A percentile compares a stretch with the other conserved stretches of the same genome.
Conservation (phyloP, 306 rosid genomes). For the Phaseolus lunatus region DNA sequence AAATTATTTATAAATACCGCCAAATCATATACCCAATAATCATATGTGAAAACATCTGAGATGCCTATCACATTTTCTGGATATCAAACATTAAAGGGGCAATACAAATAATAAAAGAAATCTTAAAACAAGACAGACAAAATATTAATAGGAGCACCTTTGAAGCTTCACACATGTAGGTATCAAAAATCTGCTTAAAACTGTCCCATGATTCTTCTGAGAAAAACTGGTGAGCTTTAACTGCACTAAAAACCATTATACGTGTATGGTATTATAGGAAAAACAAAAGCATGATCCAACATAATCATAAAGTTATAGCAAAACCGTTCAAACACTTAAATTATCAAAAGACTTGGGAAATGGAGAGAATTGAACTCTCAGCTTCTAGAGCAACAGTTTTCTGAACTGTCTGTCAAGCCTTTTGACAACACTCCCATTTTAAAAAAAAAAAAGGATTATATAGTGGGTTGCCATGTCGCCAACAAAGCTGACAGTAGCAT, state of each 20-base stretch:
- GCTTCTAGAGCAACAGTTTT: constrained; percentile 94
- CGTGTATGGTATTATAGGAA: constrained; percentile 54
- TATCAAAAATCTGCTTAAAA: constrained; percentile 82
- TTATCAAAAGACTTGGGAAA: constrained; percentile 74
- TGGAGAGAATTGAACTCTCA: constrained; percentile 99
- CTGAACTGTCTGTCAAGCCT: constrained; percentile 97
- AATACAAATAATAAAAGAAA: constrained; percentile 8
- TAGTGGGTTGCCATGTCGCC: constrained; percentile 98
- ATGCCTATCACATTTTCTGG: not conserved
- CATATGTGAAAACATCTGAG: not conserved
- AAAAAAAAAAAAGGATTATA: constrained; percentile 71
- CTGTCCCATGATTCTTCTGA: constrained; percentile 94
- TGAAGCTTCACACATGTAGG: constrained; percentile 92
- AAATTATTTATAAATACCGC: not conserved
- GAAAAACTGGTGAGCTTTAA: constrained; percentile 98
- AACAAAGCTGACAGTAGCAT: constrained; percentile 93
- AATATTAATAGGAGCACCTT: constrained; percentile 64
- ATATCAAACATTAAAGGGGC: not conserved
- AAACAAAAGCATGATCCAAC: constrained; percentile 39
- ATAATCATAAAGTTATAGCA: constrained; percentile 13
- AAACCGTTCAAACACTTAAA: constrained; percentile 38
- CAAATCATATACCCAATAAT: not conserved
- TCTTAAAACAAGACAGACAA: not conserved
- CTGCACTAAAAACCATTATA: constrained; percentile 77
- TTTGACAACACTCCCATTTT: constrained; percentile 98